Percentiles rank a stretch among this genome's conserved stretches.
These are phyloP conservation scores for Aspergillus brunneoviolaceus DNA, from an alignment of 2,329 filamentous ascomycete genomes.

Conservation along the genomic window DNA sequence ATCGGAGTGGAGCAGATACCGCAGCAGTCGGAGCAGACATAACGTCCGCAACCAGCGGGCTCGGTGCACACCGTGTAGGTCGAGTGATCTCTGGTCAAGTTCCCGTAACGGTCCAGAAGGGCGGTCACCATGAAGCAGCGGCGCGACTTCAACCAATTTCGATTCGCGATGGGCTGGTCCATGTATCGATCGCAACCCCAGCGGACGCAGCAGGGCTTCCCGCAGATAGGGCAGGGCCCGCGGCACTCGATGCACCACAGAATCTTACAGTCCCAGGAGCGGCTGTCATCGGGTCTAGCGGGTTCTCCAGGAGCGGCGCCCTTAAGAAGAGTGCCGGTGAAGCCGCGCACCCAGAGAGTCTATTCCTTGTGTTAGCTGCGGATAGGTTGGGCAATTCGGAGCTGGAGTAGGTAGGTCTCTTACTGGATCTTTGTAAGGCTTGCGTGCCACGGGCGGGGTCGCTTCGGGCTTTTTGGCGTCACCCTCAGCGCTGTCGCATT, in stretches of 20 bases:
- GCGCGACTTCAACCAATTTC: constrained; percentile 9
- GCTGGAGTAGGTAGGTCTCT: not conserved
- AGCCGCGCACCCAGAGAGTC: constrained; percentile 11
- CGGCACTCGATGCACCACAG: constrained; percentile 32
- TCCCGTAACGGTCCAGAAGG: constrained; percentile 19
- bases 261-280: constrained; percentile 33
- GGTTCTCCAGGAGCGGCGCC: not conserved
- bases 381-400: too few species aligned
- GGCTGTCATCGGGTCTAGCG: constrained; percentile 15
- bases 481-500: not conserved
- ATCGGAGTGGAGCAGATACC: constrained; percentile 33
- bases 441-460: not conserved
- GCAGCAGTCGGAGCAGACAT: constrained; percentile 37
- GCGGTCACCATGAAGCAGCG: constrained; percentile 24
- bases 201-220: constrained; percentile 34
- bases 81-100: constrained; percentile 23
- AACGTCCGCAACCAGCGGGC: constrained; percentile 29
- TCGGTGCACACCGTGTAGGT: constrained; percentile 37
- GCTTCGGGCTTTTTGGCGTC: not conserved
- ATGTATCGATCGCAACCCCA: constrained; percentile 14
- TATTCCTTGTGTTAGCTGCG: not conserved
- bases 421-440: not conserved
- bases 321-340: constrained; percentile 16
- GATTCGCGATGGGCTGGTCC: constrained; percentile 15
- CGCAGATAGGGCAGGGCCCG: constrained; percentile 30